phyloP scores from a whole-genome alignment of 2,329 filamentous ascomycete species.

The Penicillium sp. region DNA sequence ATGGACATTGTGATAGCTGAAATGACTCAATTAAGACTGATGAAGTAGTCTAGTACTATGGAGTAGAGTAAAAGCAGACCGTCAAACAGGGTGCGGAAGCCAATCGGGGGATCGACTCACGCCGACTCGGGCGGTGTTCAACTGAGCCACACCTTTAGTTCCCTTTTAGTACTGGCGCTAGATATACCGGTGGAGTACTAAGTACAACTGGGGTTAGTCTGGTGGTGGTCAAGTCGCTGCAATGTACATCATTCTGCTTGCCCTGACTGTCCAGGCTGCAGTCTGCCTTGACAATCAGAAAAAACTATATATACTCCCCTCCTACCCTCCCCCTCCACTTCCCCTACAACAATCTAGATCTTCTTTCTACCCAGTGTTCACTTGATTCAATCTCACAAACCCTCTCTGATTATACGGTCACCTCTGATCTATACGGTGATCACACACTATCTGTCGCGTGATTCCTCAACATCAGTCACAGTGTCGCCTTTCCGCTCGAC shows the following conservation, averaged over 20 bases:
- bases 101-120: conserved; percentile 9
- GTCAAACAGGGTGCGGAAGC: conserved; percentile 1
- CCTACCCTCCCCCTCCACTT: no score
- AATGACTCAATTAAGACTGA: not conserved
- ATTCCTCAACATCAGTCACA: conserved; percentile 21
- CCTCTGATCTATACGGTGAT: conserved; percentile 3
- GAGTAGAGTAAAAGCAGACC: not conserved
- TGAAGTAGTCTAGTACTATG: not conserved
- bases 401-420: no score
- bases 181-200: not conserved
- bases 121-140: conserved; percentile 12
- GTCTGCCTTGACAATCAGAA: conserved; percentile 3
- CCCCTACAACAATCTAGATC: not conserved
- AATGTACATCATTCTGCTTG: not conserved
- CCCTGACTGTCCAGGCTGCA: conserved; percentile 15
- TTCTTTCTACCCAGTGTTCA: not conserved
- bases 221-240: conserved; percentile 6
- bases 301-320: conserved; percentile 7
- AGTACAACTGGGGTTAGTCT: not conserved
- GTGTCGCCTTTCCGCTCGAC: conserved; percentile 28
- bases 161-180: not conserved
- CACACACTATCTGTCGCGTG: conserved; percentile 14
- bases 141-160: conserved; percentile 14
- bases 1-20: no score
- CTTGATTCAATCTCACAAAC: not conserved